Conservation (phyloP, 108 stramenopile species). For the Pseudonitzschia multistriata region DNA sequence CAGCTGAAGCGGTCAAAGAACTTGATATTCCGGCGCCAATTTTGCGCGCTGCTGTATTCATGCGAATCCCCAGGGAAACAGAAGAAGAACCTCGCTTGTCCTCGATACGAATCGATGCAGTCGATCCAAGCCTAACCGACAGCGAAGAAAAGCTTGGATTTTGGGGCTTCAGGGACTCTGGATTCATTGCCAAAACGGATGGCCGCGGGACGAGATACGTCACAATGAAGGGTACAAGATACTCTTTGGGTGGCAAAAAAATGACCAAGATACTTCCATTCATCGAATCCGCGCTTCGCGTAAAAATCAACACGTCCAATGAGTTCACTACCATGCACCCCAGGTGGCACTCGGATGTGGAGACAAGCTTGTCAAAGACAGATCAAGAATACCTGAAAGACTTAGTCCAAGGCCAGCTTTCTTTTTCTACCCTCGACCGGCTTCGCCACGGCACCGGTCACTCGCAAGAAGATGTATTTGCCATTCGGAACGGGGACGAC, state of each 20-base stretch:
- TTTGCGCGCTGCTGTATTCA: constrained; percentile 45
- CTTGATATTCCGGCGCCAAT: constrained; percentile 43
- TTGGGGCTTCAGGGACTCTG: constrained; percentile 83
- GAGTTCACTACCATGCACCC: constrained; percentile 22
- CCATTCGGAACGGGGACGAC: constrained; percentile 51
- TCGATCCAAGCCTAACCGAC: background rate
- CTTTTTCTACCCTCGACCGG: constrained; percentile 41
- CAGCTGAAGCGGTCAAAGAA: constrained; percentile 23
- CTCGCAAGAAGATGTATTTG: constrained; percentile 77
- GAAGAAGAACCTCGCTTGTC: background rate
- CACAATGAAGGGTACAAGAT: constrained; percentile 71
- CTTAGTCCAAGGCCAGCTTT: constrained; percentile 24
- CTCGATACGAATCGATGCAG: background rate
- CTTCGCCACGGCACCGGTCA: constrained; percentile 87
- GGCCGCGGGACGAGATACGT: constrained; percentile 47
- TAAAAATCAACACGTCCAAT: constrained; percentile 51
- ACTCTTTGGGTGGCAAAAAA: constrained; percentile 53
- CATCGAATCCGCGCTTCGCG: constrained; percentile 64
- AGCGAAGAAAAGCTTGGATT: constrained; percentile 67
- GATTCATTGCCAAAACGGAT: constrained; percentile 58
- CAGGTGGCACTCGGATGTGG: constrained; percentile 12
- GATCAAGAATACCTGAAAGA: constrained; percentile 13
- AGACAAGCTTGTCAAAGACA: background rate
- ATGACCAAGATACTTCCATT: constrained; percentile 70
- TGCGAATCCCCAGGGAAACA: constrained; percentile 4